These are phyloP conservation scores for Gardenia jasminoides DNA, from an alignment of 257 asterid species.

Conservation along the genomic window DNA sequence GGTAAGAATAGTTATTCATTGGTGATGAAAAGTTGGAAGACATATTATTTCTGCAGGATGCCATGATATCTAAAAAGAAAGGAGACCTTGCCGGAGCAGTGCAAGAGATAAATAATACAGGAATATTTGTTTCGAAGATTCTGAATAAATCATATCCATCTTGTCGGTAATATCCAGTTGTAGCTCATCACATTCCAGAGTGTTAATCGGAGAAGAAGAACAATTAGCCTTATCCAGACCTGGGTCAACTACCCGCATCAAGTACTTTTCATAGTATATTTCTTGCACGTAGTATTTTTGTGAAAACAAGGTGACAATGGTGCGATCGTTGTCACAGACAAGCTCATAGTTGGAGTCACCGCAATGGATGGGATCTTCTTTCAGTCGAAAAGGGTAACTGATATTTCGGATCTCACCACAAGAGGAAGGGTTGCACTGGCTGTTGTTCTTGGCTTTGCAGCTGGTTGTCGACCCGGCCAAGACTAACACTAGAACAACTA, in stretches of 20 bases:
- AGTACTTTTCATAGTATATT: slow-evolving; percentile 26
- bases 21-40: too few relatives aligned
- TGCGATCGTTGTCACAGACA: slow-evolving; percentile 28
- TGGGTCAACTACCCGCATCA: slow-evolving; percentile 29
- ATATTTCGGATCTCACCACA: slow-evolving; percentile 37
- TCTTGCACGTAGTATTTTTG: slow-evolving; percentile 22
- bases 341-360: slow-evolving; percentile 26
- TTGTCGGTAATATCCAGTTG: too few relatives aligned
- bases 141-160: too few relatives aligned
- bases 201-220: slow-evolving; percentile 11
- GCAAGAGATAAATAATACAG: too few relatives aligned
- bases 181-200: too few relatives aligned
- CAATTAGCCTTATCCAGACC: slow-evolving; percentile 18
- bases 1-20: too few relatives aligned
- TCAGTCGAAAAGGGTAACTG: slow-evolving; percentile 34
- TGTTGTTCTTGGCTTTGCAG: slow-evolving; percentile 8
- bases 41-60: too few relatives aligned
- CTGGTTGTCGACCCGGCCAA: not conserved
- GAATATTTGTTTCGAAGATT: too few relatives aligned
- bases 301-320: slow-evolving; percentile 18
- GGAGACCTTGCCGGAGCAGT: too few relatives aligned
- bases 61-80: too few relatives aligned
- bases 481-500: too few relatives aligned
- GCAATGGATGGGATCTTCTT: slow-evolving; percentile 12
- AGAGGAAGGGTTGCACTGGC: slow-evolving; percentile 23